Evolutionary conservation across 768 basidiomycete genomes (phyloP).

Genomic region (Leccinellum rugosiceps): DNA sequence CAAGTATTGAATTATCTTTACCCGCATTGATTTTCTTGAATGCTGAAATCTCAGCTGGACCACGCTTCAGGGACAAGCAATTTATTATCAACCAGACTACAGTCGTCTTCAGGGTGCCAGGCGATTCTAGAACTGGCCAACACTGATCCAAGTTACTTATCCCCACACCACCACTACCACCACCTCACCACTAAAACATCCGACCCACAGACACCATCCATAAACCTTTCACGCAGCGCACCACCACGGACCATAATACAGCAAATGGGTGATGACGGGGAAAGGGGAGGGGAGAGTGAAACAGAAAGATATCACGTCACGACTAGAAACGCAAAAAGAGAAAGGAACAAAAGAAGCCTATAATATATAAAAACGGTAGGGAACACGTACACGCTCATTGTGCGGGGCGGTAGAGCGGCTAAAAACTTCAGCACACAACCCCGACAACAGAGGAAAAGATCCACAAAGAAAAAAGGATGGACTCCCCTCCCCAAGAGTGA

Average conservation of each 20-base stretch:
- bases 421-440: conserved; percentile 14
- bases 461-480: conserved; percentile 9
- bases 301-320: conserved; percentile 17
- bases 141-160: conserved; percentile 4
- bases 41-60: no score
- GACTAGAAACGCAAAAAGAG: conserved; percentile 15
- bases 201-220: conserved; percentile 14
- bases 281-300: neutral
- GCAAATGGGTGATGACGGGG: neutral
- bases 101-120: conserved; percentile 7
- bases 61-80: neutral
- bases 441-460: conserved; percentile 10
- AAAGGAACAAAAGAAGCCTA: conserved; percentile 22
- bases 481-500: conserved; percentile 9
- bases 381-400: conserved; percentile 24
- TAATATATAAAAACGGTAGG: conserved; percentile 30
- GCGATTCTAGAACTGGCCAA: conserved; percentile 3
- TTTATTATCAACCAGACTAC: conserved; percentile 4
- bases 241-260: conserved; percentile 19
- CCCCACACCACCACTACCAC: conserved; percentile 5
- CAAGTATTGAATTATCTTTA: neutral
- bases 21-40: neutral
- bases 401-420: conserved; percentile 6
- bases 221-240: conserved; percentile 11
- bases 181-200: conserved; percentile 10